Evolutionary conservation across 2,329 filamentous ascomycete genomes (phyloP), one percentile per base, ranked within the genome.

Genomic region (Aspergillus pseudonomiae): DNA sequence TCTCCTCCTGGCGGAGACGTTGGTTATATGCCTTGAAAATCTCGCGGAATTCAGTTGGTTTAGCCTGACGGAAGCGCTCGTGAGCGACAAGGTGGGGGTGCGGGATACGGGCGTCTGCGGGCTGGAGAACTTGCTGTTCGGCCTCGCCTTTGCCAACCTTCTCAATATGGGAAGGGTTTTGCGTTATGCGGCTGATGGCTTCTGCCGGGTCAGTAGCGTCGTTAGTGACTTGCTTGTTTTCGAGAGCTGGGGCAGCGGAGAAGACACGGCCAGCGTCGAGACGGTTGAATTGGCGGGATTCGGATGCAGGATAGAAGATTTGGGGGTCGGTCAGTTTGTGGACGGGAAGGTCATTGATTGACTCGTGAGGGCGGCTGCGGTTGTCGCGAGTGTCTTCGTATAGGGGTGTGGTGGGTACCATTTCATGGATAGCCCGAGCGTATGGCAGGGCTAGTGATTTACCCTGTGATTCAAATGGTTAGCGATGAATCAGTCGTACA

Each of bases 401-500:
- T 64, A 83, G 79, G 4, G 80, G 80, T n/a, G 88, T 91, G 60
- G 84, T 85, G 3, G 93, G 93, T 6, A 98, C 82, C 93, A 97
- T 96, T 39, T 82, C 80, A 70, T 92, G 83, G 28, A 98, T 84
- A 12, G 93, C 91, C 62, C 86, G 85, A 28, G 90, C 85, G 77
- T 97, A 97, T 14, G 92, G 89, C 30, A 81, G 84, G 3, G 93
- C 93, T 43, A 96, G 80, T 64, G 83, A 85, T 82, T 94, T 93
- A 62, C 88, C 88, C 94, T 66, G 55, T 61, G n/a, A 65, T 61
- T 60, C 45, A 62, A 61, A 19, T 63, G 57, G 64, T 69, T 71
- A 65, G 72, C 61, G 70, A 48, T 57, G 62, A 59, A 67, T 12
- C 41, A 55, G 11, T 34, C 62, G 19, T 52, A 58, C 60, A 54